Conservation (phyloP, 768 basidiomycete genomes). For the Kwoniella dendrophila region DNA sequence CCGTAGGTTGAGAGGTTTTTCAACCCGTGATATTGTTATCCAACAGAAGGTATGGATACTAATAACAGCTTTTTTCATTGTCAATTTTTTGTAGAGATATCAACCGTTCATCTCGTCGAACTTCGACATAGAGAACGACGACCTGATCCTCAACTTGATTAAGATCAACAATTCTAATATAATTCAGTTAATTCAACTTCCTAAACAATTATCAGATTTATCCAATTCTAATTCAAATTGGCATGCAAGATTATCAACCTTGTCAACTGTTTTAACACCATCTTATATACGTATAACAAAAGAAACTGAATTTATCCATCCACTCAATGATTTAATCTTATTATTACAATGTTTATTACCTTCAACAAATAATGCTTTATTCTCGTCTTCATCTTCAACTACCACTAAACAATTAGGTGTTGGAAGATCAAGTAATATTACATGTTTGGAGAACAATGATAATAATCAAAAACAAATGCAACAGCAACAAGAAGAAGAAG, state of each 20-base stretch:
- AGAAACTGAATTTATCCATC: background rate
- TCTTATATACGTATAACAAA: background rate
- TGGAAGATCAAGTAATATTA: too few species aligned
- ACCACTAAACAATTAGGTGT: background rate
- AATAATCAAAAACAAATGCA: background rate
- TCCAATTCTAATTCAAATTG: background rate
- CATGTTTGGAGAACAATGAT: constrained; percentile 4
- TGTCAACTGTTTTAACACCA: constrained; percentile 8
- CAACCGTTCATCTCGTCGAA: background rate
- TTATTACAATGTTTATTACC: constrained; percentile 20
- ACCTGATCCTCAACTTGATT: constrained; percentile 2
- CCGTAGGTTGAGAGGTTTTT: constrained; percentile 14
- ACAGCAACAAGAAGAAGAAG: background rate
- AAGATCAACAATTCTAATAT: background rate
- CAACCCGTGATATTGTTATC: background rate
- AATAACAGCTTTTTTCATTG: background rate
- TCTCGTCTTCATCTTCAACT: background rate
- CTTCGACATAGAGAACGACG: too few species aligned
- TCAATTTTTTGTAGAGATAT: background rate
- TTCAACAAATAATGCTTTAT: constrained; percentile 8
- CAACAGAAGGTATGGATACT: background rate
- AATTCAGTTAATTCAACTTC: constrained; percentile 20
- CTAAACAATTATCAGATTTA: constrained; percentile 2
- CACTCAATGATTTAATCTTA: constrained; percentile 8
- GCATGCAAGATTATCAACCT: background rate